phyloP scores from a whole-genome alignment of 2,329 filamentous ascomycete genomes.

The Biscogniauxia sp. region DNA sequence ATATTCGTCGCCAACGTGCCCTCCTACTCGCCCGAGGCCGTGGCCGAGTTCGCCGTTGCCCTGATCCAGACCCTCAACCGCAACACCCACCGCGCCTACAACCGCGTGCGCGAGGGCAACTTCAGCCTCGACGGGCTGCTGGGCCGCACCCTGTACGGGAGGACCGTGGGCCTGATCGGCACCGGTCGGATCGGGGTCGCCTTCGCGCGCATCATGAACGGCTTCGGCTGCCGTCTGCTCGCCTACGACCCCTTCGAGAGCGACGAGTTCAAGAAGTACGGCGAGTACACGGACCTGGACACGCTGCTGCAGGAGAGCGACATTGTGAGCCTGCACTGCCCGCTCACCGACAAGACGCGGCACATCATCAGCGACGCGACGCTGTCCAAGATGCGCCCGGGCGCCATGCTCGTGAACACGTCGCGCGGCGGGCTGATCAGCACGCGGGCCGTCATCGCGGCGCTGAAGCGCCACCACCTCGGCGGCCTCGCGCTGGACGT shows the following conservation, averaged over 20 bases:
- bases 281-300: slow-evolving; percentile 53
- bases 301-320: slow-evolving; percentile 55
- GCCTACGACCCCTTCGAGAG: slow-evolving; percentile 58
- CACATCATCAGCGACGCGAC: slow-evolving; percentile 58
- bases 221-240: slow-evolving; percentile 62
- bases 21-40: slow-evolving; percentile 66
- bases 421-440: slow-evolving; percentile 65
- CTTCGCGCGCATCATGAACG: slow-evolving; percentile 58
- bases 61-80: slow-evolving; percentile 66
- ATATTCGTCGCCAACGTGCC: slow-evolving; percentile 66
- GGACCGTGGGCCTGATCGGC: slow-evolving; percentile 66
- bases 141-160: slow-evolving; percentile 59
- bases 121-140: slow-evolving; percentile 64
- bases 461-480: slow-evolving; percentile 58
- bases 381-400: slow-evolving; percentile 55
- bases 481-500: slow-evolving; percentile 66
- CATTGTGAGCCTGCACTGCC: slow-evolving; percentile 65
- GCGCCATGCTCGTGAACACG: slow-evolving; percentile 64
- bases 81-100: slow-evolving; percentile 66
- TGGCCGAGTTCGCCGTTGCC: slow-evolving; percentile 68
- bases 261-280: slow-evolving; percentile 47
- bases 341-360: slow-evolving; percentile 57
- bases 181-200: slow-evolving; percentile 64
- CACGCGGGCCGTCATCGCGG: slow-evolving; percentile 56
- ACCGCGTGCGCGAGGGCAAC: slow-evolving; percentile 66